Evolutionary conservation across 805 yeast species (phyloP).

Genomic region (Candida chilensis): DNA sequence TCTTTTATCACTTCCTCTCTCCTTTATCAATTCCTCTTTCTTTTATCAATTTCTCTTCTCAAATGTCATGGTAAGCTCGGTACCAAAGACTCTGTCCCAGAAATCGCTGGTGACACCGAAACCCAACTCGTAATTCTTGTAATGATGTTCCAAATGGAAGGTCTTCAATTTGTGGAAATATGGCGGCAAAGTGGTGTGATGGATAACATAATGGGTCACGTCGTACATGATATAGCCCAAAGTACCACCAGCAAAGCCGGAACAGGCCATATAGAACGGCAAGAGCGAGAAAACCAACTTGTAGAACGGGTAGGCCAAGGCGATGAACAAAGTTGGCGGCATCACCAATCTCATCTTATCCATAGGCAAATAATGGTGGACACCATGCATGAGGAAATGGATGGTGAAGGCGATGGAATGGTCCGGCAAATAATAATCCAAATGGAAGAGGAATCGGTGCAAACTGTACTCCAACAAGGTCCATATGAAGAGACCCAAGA

Average conservation of each 20-base stretch:
- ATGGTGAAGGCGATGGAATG: slow-evolving; percentile 63
- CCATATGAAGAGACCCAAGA: slow-evolving; percentile 85
- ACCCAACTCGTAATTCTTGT: slow-evolving; percentile 93
- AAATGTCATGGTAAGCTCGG: too few relatives aligned
- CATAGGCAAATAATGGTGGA: slow-evolving; percentile 97
- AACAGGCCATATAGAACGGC: slow-evolving; percentile 80
- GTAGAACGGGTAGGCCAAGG: slow-evolving; percentile 74
- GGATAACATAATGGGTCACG: slow-evolving; percentile 88
- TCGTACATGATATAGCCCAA: slow-evolving; percentile 91
- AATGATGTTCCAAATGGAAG: slow-evolving; percentile 94
- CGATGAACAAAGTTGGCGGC: slow-evolving; percentile 84
- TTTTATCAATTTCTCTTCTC: too few relatives aligned
- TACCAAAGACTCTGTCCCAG: slow-evolving; percentile 91
- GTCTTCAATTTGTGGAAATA: slow-evolving; percentile 75
- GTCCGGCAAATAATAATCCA: slow-evolving; percentile 82
- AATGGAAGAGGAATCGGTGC: slow-evolving; percentile 90
- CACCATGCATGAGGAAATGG: slow-evolving; percentile 91
- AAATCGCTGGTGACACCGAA: slow-evolving; percentile 92
- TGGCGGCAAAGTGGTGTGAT: slow-evolving; percentile 76
- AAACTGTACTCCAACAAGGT: slow-evolving; percentile 80
- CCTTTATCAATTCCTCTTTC: too few relatives aligned
- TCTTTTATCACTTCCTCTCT: too few relatives aligned
- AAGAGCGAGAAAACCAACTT: slow-evolving; percentile 64
- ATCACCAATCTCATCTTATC: slow-evolving; percentile 86
- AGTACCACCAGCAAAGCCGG: slow-evolving; percentile 93